Conservation (phyloP, 768 basidiomycete species). For the Boletus tomentosulus region DNA sequence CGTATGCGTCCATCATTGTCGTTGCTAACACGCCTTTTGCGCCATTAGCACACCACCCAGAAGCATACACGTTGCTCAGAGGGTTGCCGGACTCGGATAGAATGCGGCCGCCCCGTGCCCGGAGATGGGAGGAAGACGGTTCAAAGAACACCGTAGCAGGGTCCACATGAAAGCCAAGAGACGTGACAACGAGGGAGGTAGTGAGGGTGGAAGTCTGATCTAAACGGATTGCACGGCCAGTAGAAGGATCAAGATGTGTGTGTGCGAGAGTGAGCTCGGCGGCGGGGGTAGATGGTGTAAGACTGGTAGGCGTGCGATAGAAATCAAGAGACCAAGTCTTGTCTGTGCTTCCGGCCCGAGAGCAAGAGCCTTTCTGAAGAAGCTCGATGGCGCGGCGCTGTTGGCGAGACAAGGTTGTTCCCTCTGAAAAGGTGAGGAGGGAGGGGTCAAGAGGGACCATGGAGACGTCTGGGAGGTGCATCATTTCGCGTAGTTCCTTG, state of each 20-base stretch:
- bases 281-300: slow-evolving; percentile 29
- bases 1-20: slow-evolving; percentile 91
- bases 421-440: slow-evolving; percentile 39
- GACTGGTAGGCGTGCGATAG: too few relatives aligned
- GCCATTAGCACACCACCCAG: slow-evolving; percentile 91
- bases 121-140: slow-evolving; percentile 49
- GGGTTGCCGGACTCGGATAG: slow-evolving; percentile 35
- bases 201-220: slow-evolving; percentile 45
- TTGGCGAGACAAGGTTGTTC: too few relatives aligned
- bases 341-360: too few relatives aligned
- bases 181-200: slow-evolving; percentile 82
- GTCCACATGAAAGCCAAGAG: slow-evolving; percentile 81
- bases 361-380: too few relatives aligned
- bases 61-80: slow-evolving; percentile 73
- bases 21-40: slow-evolving; percentile 88
- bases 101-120: slow-evolving; percentile 50
- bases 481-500: slow-evolving; percentile 90
- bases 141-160: slow-evolving; percentile 59
- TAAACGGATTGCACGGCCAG: slow-evolving; percentile 50
- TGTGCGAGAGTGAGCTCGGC: slow-evolving; percentile 55
- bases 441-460: slow-evolving; percentile 58
- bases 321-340: too few relatives aligned
- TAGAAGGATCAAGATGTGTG: slow-evolving; percentile 50
- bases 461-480: slow-evolving; percentile 54
- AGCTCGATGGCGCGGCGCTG: too few relatives aligned